Evolutionary conservation across 345 rosid species (phyloP).

Genomic region (Lepidium didymum): DNA sequence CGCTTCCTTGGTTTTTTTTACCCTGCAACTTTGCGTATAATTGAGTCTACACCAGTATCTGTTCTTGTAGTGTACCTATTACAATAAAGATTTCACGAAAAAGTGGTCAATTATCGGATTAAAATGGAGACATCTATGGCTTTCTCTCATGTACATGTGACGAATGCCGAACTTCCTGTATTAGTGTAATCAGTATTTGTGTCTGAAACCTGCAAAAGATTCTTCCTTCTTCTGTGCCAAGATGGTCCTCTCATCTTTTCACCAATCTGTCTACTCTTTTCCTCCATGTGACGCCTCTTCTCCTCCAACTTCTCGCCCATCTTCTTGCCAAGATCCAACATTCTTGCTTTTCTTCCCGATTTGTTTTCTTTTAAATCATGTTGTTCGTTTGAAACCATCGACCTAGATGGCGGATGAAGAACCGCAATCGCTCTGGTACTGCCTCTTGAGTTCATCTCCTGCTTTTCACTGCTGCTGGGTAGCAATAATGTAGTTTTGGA

Average conservation of each 20-base stretch:
- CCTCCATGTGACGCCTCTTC: slow-evolving; percentile 82
- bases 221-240: neutral
- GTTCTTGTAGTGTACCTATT: slow-evolving; percentile 5
- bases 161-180: neutral
- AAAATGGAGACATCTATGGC: slow-evolving; percentile 1
- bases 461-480: slow-evolving; percentile 25
- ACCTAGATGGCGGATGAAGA: slow-evolving; percentile 22
- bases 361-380: slow-evolving; percentile 58
- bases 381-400: slow-evolving; percentile 30
- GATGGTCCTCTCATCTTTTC: slow-evolving; percentile 77
- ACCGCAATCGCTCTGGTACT: slow-evolving; percentile 26
- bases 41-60: neutral
- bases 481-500: slow-evolving; percentile 45
- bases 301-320: slow-evolving; percentile 93
- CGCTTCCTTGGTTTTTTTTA: neutral
- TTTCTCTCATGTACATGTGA: slow-evolving; percentile 15
- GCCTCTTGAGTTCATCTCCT: slow-evolving; percentile 23
- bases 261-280: slow-evolving; percentile 64
- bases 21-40: slow-evolving; percentile 10
- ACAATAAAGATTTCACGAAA: neutral
- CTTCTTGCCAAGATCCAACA: slow-evolving; percentile 78
- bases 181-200: slow-evolving; percentile 2
- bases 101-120: neutral
- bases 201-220: neutral
- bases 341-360: slow-evolving; percentile 62